Conservation (phyloP, 1,284 basidiomycete genomes). For the Ceraceosorus guamensis region DNA sequence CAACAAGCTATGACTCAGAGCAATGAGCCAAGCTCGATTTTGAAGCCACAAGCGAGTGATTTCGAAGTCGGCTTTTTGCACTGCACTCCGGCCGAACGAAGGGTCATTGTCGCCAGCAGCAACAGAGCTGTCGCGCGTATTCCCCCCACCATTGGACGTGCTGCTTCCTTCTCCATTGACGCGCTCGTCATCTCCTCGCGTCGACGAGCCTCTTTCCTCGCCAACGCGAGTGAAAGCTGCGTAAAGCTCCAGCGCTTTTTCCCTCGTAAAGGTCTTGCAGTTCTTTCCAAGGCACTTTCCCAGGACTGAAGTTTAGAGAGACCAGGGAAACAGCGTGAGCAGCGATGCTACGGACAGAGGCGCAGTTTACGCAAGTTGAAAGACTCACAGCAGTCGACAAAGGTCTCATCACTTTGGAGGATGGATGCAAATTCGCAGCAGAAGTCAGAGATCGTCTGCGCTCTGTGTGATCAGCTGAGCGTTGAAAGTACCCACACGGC, state of each 20-base stretch:
- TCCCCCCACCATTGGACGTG: not conserved
- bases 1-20: constrained; percentile 21
- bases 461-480: too few species aligned
- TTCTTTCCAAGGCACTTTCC: constrained; percentile 24
- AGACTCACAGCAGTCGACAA: constrained; percentile 39
- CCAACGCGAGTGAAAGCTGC: constrained; percentile 19
- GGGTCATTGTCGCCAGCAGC: not conserved
- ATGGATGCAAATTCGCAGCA: constrained; percentile 14
- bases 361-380: not conserved
- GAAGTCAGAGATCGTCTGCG: too few species aligned
- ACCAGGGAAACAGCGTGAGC: too few species aligned
- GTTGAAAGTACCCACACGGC: not conserved
- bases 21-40: constrained; percentile 33
- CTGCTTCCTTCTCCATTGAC: not conserved
- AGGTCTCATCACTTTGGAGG: constrained; percentile 28
- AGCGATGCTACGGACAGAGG: too few species aligned
- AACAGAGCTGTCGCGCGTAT: not conserved
- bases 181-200: not conserved
- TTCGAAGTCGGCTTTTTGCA: constrained; percentile 35
- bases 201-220: not conserved
- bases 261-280: constrained; percentile 22
- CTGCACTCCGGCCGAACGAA: constrained; percentile 4
- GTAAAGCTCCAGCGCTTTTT: constrained; percentile 24
- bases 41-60: constrained; percentile 35
- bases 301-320: not conserved